Conservation (phyloP, 2,329 filamentous ascomycete species). For the Xylogone sp. region DNA sequence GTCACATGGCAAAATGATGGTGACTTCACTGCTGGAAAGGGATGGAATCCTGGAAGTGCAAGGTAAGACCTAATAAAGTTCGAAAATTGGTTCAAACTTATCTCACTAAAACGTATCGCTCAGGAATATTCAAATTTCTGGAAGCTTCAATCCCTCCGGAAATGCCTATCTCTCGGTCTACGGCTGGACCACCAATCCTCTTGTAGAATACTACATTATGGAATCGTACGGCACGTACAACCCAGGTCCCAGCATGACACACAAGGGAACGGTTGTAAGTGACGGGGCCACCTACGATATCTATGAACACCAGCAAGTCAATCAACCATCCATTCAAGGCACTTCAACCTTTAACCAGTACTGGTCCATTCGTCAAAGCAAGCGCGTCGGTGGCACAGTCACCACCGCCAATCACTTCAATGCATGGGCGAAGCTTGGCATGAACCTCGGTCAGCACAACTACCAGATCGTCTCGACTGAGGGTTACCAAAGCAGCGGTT, state of each 20-base stretch:
- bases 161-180: conserved; percentile 51
- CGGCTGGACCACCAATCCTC: conserved; percentile 49
- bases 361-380: conserved; percentile 46
- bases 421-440: conserved; percentile 44
- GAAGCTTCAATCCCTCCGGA: conserved; percentile 32
- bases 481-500: conserved; percentile 47
- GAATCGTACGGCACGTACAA: conserved; percentile 32
- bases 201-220: conserved; percentile 58
- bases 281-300: conserved; percentile 50
- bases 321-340: conserved; percentile 23
- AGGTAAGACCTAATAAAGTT: conserved; percentile 21
- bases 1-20: conserved; percentile 41
- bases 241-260: conserved; percentile 27
- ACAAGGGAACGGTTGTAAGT: conserved; percentile 44
- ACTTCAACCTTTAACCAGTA: conserved; percentile 48
- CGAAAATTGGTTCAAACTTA: conserved; percentile 47
- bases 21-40: conserved; percentile 44
- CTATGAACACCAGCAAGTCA: conserved; percentile 19
- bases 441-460: conserved; percentile 40
- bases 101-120: conserved; percentile 22
- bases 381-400: conserved; percentile 47
- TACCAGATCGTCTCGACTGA: conserved; percentile 54
- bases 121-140: conserved; percentile 34
- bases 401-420: conserved; percentile 46
- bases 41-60: conserved; percentile 37